Evolutionary conservation across 192 early-diverging fungal genomes (phyloP).

Genomic region (Coemansia sp.): DNA sequence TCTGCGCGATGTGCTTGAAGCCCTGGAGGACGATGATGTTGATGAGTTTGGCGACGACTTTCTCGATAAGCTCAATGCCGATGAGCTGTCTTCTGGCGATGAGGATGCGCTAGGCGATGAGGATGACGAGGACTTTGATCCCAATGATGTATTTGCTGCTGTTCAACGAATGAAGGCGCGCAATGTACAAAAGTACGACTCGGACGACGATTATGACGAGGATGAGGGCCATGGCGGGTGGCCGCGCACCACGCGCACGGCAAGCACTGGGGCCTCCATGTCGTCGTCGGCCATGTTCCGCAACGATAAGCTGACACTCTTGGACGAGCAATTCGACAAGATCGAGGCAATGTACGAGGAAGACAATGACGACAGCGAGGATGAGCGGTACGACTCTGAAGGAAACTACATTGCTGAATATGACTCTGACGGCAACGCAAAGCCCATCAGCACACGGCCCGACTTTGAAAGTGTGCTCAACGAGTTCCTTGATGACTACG

Average conservation of each 20-base stretch:
- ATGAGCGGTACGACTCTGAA: slow-evolving; percentile 59
- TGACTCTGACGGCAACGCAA: slow-evolving; percentile 54
- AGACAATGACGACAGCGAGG: slow-evolving; percentile 31
- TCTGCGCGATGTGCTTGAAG: slow-evolving; percentile 87
- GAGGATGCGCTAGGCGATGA: slow-evolving; percentile 26
- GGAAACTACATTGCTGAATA: slow-evolving; percentile 57
- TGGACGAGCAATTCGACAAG: slow-evolving; percentile 94
- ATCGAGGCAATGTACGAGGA: slow-evolving; percentile 57
- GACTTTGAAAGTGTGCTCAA: slow-evolving; percentile 75
- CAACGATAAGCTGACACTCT: slow-evolving; percentile 81
- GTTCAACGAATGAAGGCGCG: slow-evolving; percentile 51
- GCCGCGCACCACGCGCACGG: slow-evolving; percentile 43
- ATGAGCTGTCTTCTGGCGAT: slow-evolving; percentile 64
- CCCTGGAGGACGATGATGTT: slow-evolving; percentile 86
- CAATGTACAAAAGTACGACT: slow-evolving; percentile 21
- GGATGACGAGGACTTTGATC: slow-evolving; percentile 43
- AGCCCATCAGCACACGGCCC: slow-evolving; percentile 59
- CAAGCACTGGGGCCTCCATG: slow-evolving; percentile 76
- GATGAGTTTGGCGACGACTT: slow-evolving; percentile 75
- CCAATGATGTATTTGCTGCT: slow-evolving; percentile 48
- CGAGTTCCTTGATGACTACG: slow-evolving; percentile 76
- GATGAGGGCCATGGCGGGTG: slow-evolving; percentile 22
- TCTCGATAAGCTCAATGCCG: slow-evolving; percentile 76
- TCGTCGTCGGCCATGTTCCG: slow-evolving; percentile 91
- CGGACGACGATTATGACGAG: slow-evolving; percentile 47